Conservation (phyloP, 495 filamentous ascomycete genomes). For the Talaromyces nanjingensis region DNA sequence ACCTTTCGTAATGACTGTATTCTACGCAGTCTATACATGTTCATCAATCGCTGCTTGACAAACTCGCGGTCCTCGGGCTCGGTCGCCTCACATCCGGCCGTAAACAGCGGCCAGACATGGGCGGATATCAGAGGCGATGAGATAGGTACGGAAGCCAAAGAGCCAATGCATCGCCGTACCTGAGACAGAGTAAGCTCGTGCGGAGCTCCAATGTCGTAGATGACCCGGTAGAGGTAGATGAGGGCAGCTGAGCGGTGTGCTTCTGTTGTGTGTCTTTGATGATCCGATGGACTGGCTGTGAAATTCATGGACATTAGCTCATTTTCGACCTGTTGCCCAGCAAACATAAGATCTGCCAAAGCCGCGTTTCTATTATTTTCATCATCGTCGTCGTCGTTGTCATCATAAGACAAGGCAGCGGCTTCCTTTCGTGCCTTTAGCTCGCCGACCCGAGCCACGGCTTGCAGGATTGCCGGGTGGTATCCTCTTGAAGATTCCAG, state of each 20-base stretch:
- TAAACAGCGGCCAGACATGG: slow-evolving; percentile 56
- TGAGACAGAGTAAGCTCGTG: slow-evolving; percentile 41
- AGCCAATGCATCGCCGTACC: slow-evolving; percentile 42
- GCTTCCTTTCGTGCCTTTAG: background rate
- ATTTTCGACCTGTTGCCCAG: background rate
- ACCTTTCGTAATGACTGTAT: slow-evolving; percentile 1
- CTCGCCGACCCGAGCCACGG: background rate
- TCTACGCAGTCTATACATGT: background rate
- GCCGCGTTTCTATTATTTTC: background rate
- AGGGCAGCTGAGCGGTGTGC: slow-evolving; percentile 56
- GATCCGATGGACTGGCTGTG: background rate
- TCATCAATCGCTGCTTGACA: slow-evolving; percentile 4
- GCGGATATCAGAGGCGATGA: slow-evolving; percentile 48
- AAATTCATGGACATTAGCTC: background rate
- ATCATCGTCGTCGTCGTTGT: background rate
- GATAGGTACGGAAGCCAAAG: slow-evolving; percentile 44
- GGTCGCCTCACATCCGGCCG: slow-evolving; percentile 49
- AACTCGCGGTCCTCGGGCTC: slow-evolving; percentile 22
- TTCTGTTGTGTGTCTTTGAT: slow-evolving; percentile 41
- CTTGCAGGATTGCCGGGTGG: background rate
- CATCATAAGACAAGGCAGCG: background rate
- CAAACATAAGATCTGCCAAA: background rate
- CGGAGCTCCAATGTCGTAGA: slow-evolving; percentile 31
- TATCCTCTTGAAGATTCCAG: slow-evolving; percentile 1
- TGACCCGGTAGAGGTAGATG: slow-evolving; percentile 53